Evolutionary conservation across 371 early-diverging fungal species (phyloP).

Genomic region (Funneliformis caledonium): DNA sequence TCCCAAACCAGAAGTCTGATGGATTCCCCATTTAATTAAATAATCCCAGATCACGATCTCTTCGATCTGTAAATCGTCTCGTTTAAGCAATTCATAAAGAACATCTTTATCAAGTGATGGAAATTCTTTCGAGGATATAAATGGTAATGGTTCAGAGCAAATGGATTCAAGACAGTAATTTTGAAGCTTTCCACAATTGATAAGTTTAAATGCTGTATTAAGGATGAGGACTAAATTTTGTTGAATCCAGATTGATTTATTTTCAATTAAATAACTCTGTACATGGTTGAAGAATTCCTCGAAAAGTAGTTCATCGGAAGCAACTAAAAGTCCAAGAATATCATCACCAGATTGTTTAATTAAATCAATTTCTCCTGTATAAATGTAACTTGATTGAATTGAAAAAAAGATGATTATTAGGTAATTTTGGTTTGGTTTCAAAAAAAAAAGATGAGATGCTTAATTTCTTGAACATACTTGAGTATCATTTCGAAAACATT

Average conservation of each 20-base stretch:
- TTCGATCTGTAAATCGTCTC: conserved; percentile 25
- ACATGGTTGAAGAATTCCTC: neutral
- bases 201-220: neutral
- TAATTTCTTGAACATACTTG: neutral
- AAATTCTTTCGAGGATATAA: neutral
- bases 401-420: no score
- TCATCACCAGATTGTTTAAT: no score
- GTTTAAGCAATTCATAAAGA: neutral
- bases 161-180: neutral
- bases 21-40: conserved; percentile 34
- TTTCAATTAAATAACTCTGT: neutral
- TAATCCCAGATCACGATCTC: conserved; percentile 17
- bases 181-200: neutral
- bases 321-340: neutral
- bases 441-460: no score
- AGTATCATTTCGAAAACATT: conserved; percentile 8
- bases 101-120: neutral
- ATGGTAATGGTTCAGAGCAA: neutral
- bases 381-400: neutral
- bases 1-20: neutral
- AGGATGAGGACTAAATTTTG: conserved; percentile 1
- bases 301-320: conserved; percentile 12
- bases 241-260: conserved; percentile 10
- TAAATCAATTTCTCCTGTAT: neutral
- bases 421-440: neutral